Conservation (phyloP, 2,329 filamentous ascomycete species). For the Microdochium nivale region DNA sequence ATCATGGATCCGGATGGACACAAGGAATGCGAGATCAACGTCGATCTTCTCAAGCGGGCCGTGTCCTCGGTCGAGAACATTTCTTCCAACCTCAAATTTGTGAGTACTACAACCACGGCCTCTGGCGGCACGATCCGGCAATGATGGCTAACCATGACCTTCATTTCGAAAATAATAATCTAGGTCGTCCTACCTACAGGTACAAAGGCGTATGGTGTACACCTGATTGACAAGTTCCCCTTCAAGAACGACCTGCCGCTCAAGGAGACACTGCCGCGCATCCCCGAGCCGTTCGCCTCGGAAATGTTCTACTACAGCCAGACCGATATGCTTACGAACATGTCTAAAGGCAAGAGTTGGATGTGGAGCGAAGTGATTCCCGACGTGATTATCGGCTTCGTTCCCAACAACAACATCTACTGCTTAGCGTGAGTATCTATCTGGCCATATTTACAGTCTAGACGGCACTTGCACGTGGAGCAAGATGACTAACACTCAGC, state of each 20-base stretch:
- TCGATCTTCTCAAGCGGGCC: slow-evolving; percentile 26
- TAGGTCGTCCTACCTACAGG: slow-evolving; percentile 28
- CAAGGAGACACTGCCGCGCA: slow-evolving; percentile 27
- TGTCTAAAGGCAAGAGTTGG: slow-evolving; percentile 28
- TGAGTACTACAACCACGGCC: neutral
- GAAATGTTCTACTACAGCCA: slow-evolving; percentile 39
- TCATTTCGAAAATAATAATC: neutral
- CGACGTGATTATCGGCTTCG: slow-evolving; percentile 32
- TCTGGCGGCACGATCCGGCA: neutral
- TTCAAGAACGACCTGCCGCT: slow-evolving; percentile 15
- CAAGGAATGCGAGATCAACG: slow-evolving; percentile 24
- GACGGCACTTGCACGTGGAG: too few relatives aligned
- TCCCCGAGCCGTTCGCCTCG: slow-evolving; percentile 29
- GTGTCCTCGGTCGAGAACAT: slow-evolving; percentile 26
- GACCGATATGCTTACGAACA: slow-evolving; percentile 26
- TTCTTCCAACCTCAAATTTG: slow-evolving; percentile 25
- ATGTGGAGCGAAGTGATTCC: slow-evolving; percentile 33
- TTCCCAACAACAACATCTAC: slow-evolving; percentile 33
- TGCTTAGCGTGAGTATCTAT: slow-evolving; percentile 21
- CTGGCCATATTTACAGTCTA: too few relatives aligned
- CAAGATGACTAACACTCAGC: too few relatives aligned
- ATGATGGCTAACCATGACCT: too few relatives aligned
- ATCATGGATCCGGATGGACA: slow-evolving; percentile 22
- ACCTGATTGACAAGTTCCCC: slow-evolving; percentile 19
- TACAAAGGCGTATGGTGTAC: slow-evolving; percentile 28